A percentile compares a stretch with the other conserved stretches of the same genome.
Conservation (phyloP, 2,329 filamentous ascomycete genomes). For the Penicillium sp. region DNA sequence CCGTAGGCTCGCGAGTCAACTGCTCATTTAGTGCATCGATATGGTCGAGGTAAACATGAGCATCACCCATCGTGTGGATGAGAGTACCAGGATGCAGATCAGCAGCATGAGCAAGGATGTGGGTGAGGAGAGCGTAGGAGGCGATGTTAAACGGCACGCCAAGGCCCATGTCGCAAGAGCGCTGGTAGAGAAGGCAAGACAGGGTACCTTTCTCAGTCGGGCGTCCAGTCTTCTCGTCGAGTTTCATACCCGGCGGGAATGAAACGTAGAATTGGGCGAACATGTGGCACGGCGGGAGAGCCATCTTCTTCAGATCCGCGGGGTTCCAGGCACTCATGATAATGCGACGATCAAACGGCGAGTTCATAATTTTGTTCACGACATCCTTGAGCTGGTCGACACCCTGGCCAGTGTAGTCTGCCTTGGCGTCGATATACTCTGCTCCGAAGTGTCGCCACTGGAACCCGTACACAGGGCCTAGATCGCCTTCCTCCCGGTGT, state of each 20-base stretch:
- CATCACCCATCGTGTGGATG: conserved; percentile 95
- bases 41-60: conserved; percentile 94
- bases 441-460: conserved; percentile 99
- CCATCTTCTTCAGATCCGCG: conserved; percentile 78
- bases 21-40: conserved; percentile 80
- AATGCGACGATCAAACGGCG: conserved; percentile 83
- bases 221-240: conserved; percentile 26
- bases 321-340: conserved; percentile 95
- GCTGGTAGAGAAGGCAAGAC: conserved; percentile 86
- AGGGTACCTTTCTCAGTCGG: conserved; percentile 60
- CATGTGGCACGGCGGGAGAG: conserved; percentile 91
- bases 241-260: conserved; percentile 48
- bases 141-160: conserved; percentile 98
- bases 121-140: conserved; percentile 84
- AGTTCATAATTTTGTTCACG: conserved; percentile 75
- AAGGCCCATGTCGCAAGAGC: conserved; percentile 93
- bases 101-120: conserved; percentile 88
- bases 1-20: conserved; percentile 69
- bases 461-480: conserved; percentile 96
- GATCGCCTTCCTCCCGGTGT: conserved; percentile 78
- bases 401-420: conserved; percentile 81
- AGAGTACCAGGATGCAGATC: conserved; percentile 79
- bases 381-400: conserved; percentile 91
- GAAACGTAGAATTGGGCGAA: conserved; percentile 95
- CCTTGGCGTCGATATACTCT: conserved; percentile 69